phyloP scores from a whole-genome alignment of 2,329 filamentous ascomycete genomes.

The Apiospora sp. region DNA sequence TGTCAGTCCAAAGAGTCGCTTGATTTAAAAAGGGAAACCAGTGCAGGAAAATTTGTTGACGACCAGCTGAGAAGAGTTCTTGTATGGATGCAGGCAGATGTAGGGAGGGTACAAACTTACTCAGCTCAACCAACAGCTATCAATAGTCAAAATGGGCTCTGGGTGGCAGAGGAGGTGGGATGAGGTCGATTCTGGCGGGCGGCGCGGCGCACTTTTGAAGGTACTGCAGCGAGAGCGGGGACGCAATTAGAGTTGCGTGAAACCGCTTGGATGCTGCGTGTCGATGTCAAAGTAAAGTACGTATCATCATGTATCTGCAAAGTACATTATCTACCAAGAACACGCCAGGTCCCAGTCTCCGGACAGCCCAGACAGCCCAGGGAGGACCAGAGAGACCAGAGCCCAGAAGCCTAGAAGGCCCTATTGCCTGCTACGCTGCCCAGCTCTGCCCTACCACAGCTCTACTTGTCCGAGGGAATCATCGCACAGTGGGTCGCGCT shows the following conservation, averaged over 20 bases:
- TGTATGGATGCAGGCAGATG: background rate
- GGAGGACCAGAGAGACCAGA: background rate
- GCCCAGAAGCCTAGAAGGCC: constrained; percentile 13
- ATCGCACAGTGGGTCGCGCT: background rate
- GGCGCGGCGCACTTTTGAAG: constrained; percentile 18
- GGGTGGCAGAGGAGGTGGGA: constrained; percentile 16
- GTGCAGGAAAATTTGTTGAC: constrained; percentile 1
- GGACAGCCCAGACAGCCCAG: background rate
- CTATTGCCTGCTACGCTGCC: constrained; percentile 11
- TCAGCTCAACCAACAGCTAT: constrained; percentile 18
- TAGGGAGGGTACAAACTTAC: background rate
- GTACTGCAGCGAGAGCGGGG: constrained; percentile 13
- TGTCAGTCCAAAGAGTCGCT: background rate
- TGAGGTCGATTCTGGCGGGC: constrained; percentile 17
- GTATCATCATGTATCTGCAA: background rate
- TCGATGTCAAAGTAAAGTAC: no score
- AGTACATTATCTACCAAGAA: background rate
- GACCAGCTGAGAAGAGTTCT: background rate
- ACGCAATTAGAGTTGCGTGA: constrained; percentile 12
- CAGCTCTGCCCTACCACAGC: constrained; percentile 20
- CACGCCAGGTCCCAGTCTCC: background rate
- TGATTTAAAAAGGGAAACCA: background rate
- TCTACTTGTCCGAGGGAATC: background rate
- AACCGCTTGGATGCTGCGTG: background rate
- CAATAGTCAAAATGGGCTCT: background rate